Base-by-base conservation (phyloP, 1,284 basidiomycete genomes). In the Papiliotrema fonsecae region DNA sequence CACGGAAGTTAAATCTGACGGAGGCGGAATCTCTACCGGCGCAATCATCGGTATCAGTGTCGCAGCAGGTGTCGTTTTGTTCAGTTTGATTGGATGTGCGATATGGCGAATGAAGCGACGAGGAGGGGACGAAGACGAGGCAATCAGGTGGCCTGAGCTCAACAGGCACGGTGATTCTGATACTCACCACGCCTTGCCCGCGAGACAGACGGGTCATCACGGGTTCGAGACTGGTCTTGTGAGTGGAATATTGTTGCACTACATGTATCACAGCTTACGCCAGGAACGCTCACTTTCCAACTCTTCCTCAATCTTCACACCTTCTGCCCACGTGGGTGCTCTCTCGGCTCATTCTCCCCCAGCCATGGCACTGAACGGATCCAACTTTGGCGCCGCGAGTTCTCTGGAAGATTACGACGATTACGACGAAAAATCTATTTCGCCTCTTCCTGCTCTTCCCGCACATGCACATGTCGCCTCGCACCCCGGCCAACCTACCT, bases 61-160 rank as follows among this genome's bases (percentile, higher is more conserved):
- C 28, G 69, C 55, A 34, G 70, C 60, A 11, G 69, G 65, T 34
- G 60, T 60, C 0, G 67, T 57, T n/a, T 60, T 67, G 0, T 41
- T 74, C 4, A 58, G 50, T 7, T 47, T 72, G 31, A 60, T 68
- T 34, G 55, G 54, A 4, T 63, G 59, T 30, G 52, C 68, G 5
- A 42, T 72, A 25, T 68, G 66, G 61, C 58, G 67, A 25, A 57
- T 66, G 55, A 69, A 65, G 57, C 55, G 59, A 38, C 59, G 69
- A 46, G 47, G 44, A 14, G 46, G 51, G 19, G 65, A 69, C 43
- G 70, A 70, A 44, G 69, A 70, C 48, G 72, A 74, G 44, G 70
- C 64, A 24, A 74, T 74, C 57, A 55, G 68, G 47, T 74, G 72
- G 67, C 72, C 72, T 19, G 72, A 74, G 50, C 64, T 74, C 39